Percentiles rank a stretch among this genome's conserved stretches.
Evolutionary conservation across 371 early-diverging fungal genomes (phyloP).

Genomic region (Mucor irregularis): DNA sequence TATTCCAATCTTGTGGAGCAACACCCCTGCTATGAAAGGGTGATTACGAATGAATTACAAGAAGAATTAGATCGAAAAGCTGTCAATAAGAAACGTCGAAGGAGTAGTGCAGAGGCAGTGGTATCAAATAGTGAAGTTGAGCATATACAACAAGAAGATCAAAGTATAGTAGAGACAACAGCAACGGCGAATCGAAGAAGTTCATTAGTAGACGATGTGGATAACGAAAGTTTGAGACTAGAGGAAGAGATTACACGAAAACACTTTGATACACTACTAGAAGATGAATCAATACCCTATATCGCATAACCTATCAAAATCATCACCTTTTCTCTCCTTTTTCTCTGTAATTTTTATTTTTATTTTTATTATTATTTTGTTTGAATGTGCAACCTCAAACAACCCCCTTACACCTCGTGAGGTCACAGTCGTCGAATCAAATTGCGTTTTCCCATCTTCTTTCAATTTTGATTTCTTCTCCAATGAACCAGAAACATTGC

Average conservation of each 20-base stretch:
- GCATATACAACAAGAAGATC: no score
- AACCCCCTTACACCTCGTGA: constrained; percentile 11
- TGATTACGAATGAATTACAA: background rate
- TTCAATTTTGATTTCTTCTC: no score
- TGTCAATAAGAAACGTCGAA: constrained; percentile 23
- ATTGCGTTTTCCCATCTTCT: background rate
- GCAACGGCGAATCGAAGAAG: constrained; percentile 1
- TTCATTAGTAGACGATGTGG: constrained; percentile 2
- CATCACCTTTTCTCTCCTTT: background rate
- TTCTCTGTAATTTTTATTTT: background rate
- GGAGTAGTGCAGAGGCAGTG: constrained; percentile 15
- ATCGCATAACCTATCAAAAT: constrained; percentile 35
- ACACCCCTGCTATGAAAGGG: constrained; percentile 53
- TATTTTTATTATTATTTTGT: background rate
- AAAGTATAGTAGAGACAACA: background rate
- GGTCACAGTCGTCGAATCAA: constrained; percentile 12
- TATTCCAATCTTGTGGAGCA: constrained; percentile 80
- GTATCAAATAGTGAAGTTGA: no score
- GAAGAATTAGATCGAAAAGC: background rate
- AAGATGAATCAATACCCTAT: constrained; percentile 45
- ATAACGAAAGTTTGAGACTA: constrained; percentile 13
- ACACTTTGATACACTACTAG: constrained; percentile 47
- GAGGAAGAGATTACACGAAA: constrained; percentile 34
- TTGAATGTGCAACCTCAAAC: background rate
- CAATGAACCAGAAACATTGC: background rate